Percentiles rank a stretch among this genome's conserved stretches.
Conservation (phyloP, 257 asterid genomes). For the Prunella vulgaris region DNA sequence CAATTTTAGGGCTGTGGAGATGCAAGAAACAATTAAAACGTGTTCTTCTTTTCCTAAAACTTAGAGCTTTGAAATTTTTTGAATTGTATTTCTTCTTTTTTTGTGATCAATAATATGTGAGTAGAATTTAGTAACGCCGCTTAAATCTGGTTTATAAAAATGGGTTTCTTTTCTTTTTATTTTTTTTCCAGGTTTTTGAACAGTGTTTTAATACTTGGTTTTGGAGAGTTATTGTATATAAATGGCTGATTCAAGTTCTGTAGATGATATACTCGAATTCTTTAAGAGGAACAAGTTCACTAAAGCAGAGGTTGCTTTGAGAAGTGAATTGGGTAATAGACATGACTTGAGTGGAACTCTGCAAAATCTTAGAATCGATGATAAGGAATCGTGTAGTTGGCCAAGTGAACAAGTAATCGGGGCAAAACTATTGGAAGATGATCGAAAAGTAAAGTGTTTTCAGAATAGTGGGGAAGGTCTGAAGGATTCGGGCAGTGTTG, state of each 20-base stretch:
- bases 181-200: slow-evolving; percentile 44
- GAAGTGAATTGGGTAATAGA: slow-evolving; percentile 56
- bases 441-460: slow-evolving; percentile 18
- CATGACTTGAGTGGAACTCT: slow-evolving; percentile 58
- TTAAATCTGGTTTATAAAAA: slow-evolving; percentile 13
- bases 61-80: neutral
- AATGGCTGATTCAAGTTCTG: slow-evolving; percentile 71
- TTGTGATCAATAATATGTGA: neutral
- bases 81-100: neutral
- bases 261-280: slow-evolving; percentile 67
- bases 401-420: slow-evolving; percentile 46
- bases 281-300: slow-evolving; percentile 65
- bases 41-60: neutral
- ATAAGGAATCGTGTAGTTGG: slow-evolving; percentile 37
- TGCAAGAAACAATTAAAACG: neutral
- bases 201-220: slow-evolving; percentile 24
- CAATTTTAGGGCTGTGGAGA: neutral
- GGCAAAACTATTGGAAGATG: slow-evolving; percentile 31
- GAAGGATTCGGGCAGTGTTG: slow-evolving; percentile 37
- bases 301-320: slow-evolving; percentile 84
- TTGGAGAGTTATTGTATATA: slow-evolving; percentile 23
- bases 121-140: slow-evolving; percentile 1
- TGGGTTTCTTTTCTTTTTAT: slow-evolving; percentile 8
- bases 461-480: slow-evolving; percentile 31
- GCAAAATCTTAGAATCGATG: slow-evolving; percentile 53